phyloP scores from a whole-genome alignment of 805 yeast genomes.

The Schwanniomyces sp. region DNA sequence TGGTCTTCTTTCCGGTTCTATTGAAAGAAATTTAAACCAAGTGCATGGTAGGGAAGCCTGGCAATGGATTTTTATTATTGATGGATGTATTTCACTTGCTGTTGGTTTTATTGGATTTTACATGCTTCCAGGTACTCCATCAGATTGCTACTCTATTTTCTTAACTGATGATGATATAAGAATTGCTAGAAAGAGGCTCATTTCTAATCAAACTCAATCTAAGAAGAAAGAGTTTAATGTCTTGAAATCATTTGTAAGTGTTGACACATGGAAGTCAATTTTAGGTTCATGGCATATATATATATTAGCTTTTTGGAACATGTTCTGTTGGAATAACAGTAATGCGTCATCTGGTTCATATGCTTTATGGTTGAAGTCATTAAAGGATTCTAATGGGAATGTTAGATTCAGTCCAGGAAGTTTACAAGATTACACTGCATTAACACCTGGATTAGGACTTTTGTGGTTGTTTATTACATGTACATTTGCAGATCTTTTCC shows the following conservation, averaged over 20 bases:
- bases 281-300: slow-evolving; percentile 57
- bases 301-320: slow-evolving; percentile 49
- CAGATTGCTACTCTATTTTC: slow-evolving; percentile 25
- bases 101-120: slow-evolving; percentile 54
- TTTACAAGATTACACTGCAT: slow-evolving; percentile 36
- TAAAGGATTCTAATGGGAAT: slow-evolving; percentile 1
- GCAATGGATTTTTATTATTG: slow-evolving; percentile 69
- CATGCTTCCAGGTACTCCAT: slow-evolving; percentile 62
- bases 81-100: slow-evolving; percentile 53
- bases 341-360: slow-evolving; percentile 39
- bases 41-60: slow-evolving; percentile 54
- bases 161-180: slow-evolving; percentile 26
- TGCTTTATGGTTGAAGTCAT: slow-evolving; percentile 48
- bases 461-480: slow-evolving; percentile 25
- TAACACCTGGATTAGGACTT: slow-evolving; percentile 42
- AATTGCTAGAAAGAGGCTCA: slow-evolving; percentile 15
- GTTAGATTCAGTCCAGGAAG: slow-evolving; percentile 28
- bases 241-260: slow-evolving; percentile 34
- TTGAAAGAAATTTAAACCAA: slow-evolving; percentile 47
- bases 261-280: slow-evolving; percentile 26
- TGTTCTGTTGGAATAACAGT: slow-evolving; percentile 59
- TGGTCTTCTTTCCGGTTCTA: slow-evolving; percentile 56
- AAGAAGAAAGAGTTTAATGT: slow-evolving; percentile 13
- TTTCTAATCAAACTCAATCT: slow-evolving; percentile 11
- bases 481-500: slow-evolving; percentile 29